Base-by-base conservation (phyloP, 805 yeast species). In the Saccharomycopsis malanga region DNA sequence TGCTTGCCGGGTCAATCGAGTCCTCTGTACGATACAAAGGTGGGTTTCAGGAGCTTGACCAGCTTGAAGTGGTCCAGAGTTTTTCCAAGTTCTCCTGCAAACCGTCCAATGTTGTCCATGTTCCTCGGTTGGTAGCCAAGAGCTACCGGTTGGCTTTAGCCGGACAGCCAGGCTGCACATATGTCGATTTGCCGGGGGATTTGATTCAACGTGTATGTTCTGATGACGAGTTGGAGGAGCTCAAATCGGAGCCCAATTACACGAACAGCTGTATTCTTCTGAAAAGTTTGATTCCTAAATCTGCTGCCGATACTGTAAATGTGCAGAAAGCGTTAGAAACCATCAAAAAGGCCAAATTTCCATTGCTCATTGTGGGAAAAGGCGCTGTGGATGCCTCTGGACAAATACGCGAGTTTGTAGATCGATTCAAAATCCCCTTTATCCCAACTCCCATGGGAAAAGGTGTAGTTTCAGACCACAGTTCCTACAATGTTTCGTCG, bases 371-470 rank as follows among this genome's bases (percentile, higher is more conserved):
- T 4, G 57, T 83, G 9, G 89, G 89, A 3, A 82, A 82, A 61
- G 87, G 87, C 2, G 73, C 82, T 2, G 74, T 82, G 0, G 60
- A 61, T 32, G 72, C 77, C 0, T 71, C 74, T 4, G 39, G 27
- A 1, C 57, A 59, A 2, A 50, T 81, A 6, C 60, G 73, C 1
- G 34, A 53, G 0, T 67, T 82, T 42, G 68, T 81, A 17, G 44
- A 58, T 4, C 32, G 45, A 1, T 73, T 76, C 44, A 56, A 64
- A 7, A 42, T 81, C 1, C 76, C 83, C 1, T 82, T 82, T 54
- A 57, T 82, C 42, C 86, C 88, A 7, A 81, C 88, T 0, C 87
- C 89, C 2, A 82, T 82, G 89, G 89, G 84, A 0, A 82, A 82
- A 60, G 89, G 89, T 7, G 76, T 81, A 0, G 62, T 82, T 1